Evolutionary conservation across 768 basidiomycete species (phyloP).

Genomic region (Leucocoprinus sp.): DNA sequence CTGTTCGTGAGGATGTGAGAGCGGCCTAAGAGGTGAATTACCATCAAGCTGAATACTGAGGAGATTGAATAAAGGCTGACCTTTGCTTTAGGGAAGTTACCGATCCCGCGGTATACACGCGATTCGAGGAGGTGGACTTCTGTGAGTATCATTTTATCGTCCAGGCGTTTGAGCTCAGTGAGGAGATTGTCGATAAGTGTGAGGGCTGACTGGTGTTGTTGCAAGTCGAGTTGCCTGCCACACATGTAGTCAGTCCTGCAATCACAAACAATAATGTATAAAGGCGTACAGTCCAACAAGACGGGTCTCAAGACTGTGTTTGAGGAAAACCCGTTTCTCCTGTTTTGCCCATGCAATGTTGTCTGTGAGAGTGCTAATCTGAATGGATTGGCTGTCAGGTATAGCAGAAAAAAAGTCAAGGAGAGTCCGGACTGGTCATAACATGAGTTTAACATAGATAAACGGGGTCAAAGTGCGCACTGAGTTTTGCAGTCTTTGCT

Average conservation of each 20-base stretch:
- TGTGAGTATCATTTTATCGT: slow-evolving; percentile 97
- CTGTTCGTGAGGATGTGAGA: slow-evolving; percentile 83
- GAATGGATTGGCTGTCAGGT: slow-evolving; percentile 63
- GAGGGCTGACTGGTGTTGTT: slow-evolving; percentile 73
- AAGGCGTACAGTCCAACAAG: slow-evolving; percentile 59
- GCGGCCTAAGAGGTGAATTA: slow-evolving; percentile 52
- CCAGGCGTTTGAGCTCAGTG: slow-evolving; percentile 83
- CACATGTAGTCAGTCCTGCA: slow-evolving; percentile 2
- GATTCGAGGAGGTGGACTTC: slow-evolving; percentile 95
- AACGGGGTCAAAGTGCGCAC: slow-evolving; percentile 32
- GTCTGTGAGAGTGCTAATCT: slow-evolving; percentile 81
- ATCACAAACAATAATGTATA: background rate
- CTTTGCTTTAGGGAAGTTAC: slow-evolving; percentile 87
- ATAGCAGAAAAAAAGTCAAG: slow-evolving; percentile 84
- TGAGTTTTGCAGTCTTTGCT: slow-evolving; percentile 94
- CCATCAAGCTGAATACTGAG: too few species aligned
- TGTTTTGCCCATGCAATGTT: slow-evolving; percentile 88
- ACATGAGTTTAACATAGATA: background rate
- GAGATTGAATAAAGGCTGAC: slow-evolving; percentile 30
- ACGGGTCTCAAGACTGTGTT: slow-evolving; percentile 87
- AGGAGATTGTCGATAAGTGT: slow-evolving; percentile 79
- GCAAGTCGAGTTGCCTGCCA: slow-evolving; percentile 62
- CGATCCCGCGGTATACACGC: slow-evolving; percentile 81
- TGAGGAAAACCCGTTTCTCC: slow-evolving; percentile 93
- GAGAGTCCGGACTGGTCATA: slow-evolving; percentile 71